Conservation (phyloP, 1,284 basidiomycete genomes). For the Heterobasidion parviporum region DNA sequence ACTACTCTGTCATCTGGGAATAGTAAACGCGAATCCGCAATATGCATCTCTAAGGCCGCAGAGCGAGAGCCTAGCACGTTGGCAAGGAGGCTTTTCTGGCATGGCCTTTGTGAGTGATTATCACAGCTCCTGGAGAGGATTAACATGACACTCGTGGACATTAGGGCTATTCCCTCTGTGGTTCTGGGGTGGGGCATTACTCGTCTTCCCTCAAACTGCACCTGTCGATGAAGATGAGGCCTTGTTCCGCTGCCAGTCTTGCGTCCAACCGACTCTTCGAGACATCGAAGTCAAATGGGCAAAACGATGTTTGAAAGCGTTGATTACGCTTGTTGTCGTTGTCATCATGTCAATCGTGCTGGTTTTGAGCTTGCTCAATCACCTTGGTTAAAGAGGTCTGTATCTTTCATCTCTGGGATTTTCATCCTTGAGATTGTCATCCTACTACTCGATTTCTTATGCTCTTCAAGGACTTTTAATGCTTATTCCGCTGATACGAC, state of each 20-base stretch:
- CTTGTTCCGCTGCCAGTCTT: neutral
- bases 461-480: too few species aligned
- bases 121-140: neutral
- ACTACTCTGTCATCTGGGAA: neutral
- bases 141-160: neutral
- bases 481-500: too few species aligned
- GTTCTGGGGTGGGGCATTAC: neutral
- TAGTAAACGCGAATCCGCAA: neutral
- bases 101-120: neutral
- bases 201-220: neutral
- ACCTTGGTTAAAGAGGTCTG: neutral
- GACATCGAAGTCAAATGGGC: slow-evolving; percentile 1
- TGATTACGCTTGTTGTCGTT: neutral
- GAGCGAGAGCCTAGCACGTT: neutral
- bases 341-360: neutral
- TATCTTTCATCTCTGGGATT: neutral
- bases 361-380: neutral
- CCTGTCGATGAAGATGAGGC: neutral
- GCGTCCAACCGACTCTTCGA: neutral
- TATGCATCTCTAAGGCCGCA: neutral
- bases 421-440: too few species aligned
- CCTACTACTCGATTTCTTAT: too few species aligned
- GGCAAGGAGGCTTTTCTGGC: slow-evolving; percentile 1
- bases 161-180: slow-evolving; percentile 1
- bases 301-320: neutral